Evolutionary conservation across 2,329 filamentous ascomycete genomes (phyloP).

Genomic region (Aspergillus udagawae): DNA sequence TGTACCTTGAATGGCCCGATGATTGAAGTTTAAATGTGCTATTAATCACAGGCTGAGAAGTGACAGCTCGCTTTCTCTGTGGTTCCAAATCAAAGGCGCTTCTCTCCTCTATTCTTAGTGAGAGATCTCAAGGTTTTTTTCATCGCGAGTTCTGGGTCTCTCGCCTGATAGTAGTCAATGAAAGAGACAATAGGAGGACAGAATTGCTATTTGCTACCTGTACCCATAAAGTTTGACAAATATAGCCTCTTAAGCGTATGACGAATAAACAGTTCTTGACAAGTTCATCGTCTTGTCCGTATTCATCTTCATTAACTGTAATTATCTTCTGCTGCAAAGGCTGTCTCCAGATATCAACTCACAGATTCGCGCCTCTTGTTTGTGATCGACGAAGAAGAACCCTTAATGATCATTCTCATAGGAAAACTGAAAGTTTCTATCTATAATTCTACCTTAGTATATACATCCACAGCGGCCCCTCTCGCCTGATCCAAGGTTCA

Average conservation of each 20-base stretch:
- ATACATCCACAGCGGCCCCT: neutral
- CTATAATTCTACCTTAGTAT: too few species aligned
- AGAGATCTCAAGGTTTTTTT: neutral
- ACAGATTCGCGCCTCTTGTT: neutral
- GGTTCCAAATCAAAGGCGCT: neutral
- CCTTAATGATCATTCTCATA: neutral
- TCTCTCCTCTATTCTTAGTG: neutral
- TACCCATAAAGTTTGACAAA: too few species aligned
- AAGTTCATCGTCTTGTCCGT: too few species aligned
- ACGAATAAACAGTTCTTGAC: too few species aligned
- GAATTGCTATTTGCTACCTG: too few species aligned
- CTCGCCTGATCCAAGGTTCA: neutral
- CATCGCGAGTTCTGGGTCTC: neutral
- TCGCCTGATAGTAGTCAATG: too few species aligned
- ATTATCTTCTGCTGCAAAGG: too few species aligned
- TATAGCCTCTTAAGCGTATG: too few species aligned
- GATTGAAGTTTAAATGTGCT: neutral
- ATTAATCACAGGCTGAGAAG: neutral
- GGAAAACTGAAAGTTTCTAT: neutral
- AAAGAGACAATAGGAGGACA: too few species aligned
- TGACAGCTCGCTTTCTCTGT: neutral
- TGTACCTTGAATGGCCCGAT: neutral
- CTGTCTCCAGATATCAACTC: too few species aligned
- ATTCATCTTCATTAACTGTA: too few species aligned
- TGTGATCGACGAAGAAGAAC: neutral